A percentile compares a stretch with the other conserved stretches of the same genome.
phyloP scores from a whole-genome alignment of 2,329 filamentous ascomycete genomes.

The Berkeleyomyces rouxiae region DNA sequence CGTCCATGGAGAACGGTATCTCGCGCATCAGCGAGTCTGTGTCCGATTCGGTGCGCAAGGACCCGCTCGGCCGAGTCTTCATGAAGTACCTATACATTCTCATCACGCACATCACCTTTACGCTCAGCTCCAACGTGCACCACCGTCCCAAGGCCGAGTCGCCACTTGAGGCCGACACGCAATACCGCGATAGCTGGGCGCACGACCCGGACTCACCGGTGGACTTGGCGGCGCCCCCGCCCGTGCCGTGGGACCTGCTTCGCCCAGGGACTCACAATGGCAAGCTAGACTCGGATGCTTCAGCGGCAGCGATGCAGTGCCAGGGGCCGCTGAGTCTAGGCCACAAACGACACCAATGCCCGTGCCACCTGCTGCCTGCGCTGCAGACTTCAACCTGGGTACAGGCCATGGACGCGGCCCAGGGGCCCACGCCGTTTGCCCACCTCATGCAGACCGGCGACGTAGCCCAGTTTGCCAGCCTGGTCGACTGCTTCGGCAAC shows the following conservation, averaged over 20 bases:
- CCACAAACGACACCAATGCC: slow-evolving; percentile 19
- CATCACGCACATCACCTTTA: neutral
- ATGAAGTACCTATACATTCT: slow-evolving; percentile 13
- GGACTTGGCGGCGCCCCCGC: slow-evolving; percentile 10
- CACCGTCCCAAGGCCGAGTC: slow-evolving; percentile 8
- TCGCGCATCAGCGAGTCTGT: neutral
- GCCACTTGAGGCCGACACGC: neutral
- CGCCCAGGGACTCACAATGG: slow-evolving; percentile 17
- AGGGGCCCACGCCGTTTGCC: neutral
- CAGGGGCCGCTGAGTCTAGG: slow-evolving; percentile 13
- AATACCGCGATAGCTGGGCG: slow-evolving; percentile 4
- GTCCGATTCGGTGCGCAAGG: neutral
- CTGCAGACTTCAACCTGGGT: slow-evolving; percentile 20
- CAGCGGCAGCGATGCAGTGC: neutral
- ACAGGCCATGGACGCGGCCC: neutral
- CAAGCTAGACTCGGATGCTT: neutral
- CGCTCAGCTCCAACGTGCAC: slow-evolving; percentile 4
- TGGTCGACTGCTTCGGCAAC: slow-evolving; percentile 30
- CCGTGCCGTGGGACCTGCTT: slow-evolving; percentile 35
- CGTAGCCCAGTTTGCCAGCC: slow-evolving; percentile 3
- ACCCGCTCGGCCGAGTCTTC: neutral
- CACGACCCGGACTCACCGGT: slow-evolving; percentile 19
- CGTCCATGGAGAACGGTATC: slow-evolving; percentile 7
- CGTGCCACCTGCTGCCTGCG: slow-evolving; percentile 19
- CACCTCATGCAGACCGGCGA: slow-evolving; percentile 1